Evolutionary conservation across 116 monocot genomes (phyloP).

Genomic region (Papilionanthe hybrid): DNA sequence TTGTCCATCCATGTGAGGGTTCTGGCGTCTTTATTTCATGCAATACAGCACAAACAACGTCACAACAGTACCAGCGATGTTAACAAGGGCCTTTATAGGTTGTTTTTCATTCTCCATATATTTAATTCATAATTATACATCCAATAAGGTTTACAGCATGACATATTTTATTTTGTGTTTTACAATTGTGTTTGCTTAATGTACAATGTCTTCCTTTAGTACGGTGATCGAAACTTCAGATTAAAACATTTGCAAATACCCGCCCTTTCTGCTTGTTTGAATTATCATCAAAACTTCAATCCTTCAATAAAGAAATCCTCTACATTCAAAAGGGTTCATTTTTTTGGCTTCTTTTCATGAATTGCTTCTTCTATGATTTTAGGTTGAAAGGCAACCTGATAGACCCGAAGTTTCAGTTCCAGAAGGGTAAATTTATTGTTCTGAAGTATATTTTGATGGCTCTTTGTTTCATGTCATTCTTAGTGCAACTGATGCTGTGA

Average conservation of each 20-base stretch:
- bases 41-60: neutral
- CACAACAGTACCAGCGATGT: neutral
- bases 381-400: conserved; percentile 11
- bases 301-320: too few species aligned
- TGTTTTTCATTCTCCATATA: neutral
- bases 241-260: neutral
- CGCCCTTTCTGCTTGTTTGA: neutral
- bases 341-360: neutral
- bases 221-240: neutral
- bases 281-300: neutral
- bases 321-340: neutral
- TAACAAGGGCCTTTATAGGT: neutral
- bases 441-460: neutral
- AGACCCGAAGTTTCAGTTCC: neutral
- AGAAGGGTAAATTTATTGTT: conserved; percentile 9
- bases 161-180: neutral
- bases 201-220: neutral
- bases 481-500: neutral
- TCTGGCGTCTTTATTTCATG: neutral
- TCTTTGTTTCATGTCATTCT: neutral
- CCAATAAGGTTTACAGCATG: neutral
- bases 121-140: neutral
- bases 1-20: neutral
- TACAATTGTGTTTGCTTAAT: neutral
- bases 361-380: neutral